phyloP scores from a whole-genome alignment of 2,329 filamentous ascomycete genomes.

The Monilinia fructigena region DNA sequence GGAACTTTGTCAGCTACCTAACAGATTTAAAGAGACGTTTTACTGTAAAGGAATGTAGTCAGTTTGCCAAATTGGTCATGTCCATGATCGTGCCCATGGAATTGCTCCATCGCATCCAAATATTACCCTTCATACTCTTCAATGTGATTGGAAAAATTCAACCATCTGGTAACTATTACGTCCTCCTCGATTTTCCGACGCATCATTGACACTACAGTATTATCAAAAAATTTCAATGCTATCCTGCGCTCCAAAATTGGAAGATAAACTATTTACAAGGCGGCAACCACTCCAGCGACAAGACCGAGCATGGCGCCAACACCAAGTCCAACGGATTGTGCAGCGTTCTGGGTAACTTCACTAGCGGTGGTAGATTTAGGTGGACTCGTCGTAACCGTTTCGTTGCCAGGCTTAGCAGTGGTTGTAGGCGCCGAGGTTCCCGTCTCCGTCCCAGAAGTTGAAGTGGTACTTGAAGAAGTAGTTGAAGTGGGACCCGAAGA shows the following conservation, averaged over 20 bases:
- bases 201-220: background rate
- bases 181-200: background rate
- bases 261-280: slow-evolving; percentile 10
- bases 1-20: background rate
- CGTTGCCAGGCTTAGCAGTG: background rate
- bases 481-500: slow-evolving; percentile 4
- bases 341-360: slow-evolving; percentile 5
- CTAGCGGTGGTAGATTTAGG: background rate
- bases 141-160: background rate
- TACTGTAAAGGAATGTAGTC: slow-evolving; percentile 4
- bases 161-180: background rate
- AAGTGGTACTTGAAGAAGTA: background rate
- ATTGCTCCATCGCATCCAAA: background rate
- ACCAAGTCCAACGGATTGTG: slow-evolving; percentile 11
- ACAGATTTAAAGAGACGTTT: background rate
- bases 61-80: background rate
- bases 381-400: background rate
- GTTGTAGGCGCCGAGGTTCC: background rate
- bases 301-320: slow-evolving; percentile 12
- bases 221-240: background rate
- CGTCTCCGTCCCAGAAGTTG: background rate
- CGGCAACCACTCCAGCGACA: background rate
- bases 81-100: background rate
- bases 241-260: background rate
- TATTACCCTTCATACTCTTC: background rate